These are phyloP conservation scores for Alloteropsis semialata DNA, from an alignment of 176 grass and related monocot genomes.

Conservation along the genomic window DNA sequence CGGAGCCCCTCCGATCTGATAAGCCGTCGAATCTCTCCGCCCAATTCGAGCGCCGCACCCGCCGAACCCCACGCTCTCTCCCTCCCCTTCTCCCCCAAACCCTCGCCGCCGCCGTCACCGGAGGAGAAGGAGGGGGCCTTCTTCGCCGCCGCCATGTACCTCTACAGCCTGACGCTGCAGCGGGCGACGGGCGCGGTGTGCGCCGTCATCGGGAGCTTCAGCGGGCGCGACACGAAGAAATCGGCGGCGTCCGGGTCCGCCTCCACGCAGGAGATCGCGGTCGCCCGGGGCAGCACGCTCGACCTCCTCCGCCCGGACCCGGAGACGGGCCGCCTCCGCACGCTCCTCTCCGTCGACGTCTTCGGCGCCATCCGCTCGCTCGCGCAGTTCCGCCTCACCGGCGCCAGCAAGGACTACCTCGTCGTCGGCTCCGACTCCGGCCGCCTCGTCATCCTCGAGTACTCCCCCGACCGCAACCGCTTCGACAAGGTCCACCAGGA, in stretches of 20 bases:
- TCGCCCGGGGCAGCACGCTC: slow-evolving; percentile 66
- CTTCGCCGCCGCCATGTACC: slow-evolving; percentile 50
- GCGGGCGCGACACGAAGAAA: slow-evolving; percentile 77
- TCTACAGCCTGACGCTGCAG: slow-evolving; percentile 90
- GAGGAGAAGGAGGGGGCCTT: neutral
- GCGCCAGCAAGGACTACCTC: slow-evolving; percentile 91
- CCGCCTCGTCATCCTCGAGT: slow-evolving; percentile 93
- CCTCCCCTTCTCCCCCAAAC: slow-evolving; percentile 20
- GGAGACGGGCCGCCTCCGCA: slow-evolving; percentile 70
- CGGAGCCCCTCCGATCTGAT: neutral
- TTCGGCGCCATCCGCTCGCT: slow-evolving; percentile 93
- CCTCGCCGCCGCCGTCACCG: neutral
- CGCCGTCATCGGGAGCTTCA: slow-evolving; percentile 81
- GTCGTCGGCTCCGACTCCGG: slow-evolving; percentile 90
- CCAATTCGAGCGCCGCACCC: slow-evolving; percentile 5
- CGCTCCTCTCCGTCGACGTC: slow-evolving; percentile 88
- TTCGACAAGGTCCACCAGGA: slow-evolving; percentile 97
- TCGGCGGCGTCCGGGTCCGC: slow-evolving; percentile 3
- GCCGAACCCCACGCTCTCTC: neutral
- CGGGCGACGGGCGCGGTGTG: slow-evolving; percentile 73
- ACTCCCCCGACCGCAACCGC: slow-evolving; percentile 78
- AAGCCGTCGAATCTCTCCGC: neutral
- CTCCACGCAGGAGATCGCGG: slow-evolving; percentile 83
- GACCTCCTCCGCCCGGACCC: slow-evolving; percentile 81
- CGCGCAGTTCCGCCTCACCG: slow-evolving; percentile 93